phyloP scores from a whole-genome alignment of 2,329 filamentous ascomycete genomes.

The Penicillium sp. region DNA sequence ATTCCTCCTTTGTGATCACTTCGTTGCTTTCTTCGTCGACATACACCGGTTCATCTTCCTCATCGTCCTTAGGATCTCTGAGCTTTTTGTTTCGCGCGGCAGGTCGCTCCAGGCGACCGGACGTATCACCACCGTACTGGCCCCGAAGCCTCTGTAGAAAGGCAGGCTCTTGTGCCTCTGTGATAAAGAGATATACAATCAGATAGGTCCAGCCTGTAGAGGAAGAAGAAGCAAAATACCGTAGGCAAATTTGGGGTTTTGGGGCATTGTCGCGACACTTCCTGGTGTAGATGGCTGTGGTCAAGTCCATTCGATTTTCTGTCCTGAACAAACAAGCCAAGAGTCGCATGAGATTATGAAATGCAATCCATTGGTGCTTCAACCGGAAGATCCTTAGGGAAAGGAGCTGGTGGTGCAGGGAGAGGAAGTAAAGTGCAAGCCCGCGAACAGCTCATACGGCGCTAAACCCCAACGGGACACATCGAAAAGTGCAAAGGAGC shows the following conservation, averaged over 20 bases:
- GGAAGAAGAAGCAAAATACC: slow-evolving; percentile 28
- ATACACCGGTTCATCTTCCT: slow-evolving; percentile 46
- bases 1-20: slow-evolving; percentile 45
- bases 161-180: slow-evolving; percentile 44
- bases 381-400: not conserved
- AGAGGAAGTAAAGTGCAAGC: not conserved
- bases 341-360: slow-evolving; percentile 2
- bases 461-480: slow-evolving; percentile 35
- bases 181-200: not conserved
- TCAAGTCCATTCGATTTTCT: slow-evolving; percentile 10
- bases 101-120: slow-evolving; percentile 39
- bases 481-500: slow-evolving; percentile 40
- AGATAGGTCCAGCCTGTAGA: not conserved
- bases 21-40: slow-evolving; percentile 46
- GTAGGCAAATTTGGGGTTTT: slow-evolving; percentile 46
- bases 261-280: slow-evolving; percentile 32
- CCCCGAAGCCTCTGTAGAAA: slow-evolving; percentile 44
- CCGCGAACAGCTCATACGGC: slow-evolving; percentile 25
- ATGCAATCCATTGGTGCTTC: slow-evolving; percentile 2
- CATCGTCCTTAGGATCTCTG: slow-evolving; percentile 34
- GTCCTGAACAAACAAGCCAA: not conserved
- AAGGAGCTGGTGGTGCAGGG: not conserved
- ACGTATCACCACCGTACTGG: slow-evolving; percentile 35
- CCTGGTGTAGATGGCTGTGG: slow-evolving; percentile 5
- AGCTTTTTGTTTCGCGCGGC: slow-evolving; percentile 36